A percentile compares a stretch with the other conserved stretches of the same genome.
These are phyloP conservation scores for Fusarium siculi DNA, from an alignment of 2,329 filamentous ascomycete species.

Conservation along the genomic window DNA sequence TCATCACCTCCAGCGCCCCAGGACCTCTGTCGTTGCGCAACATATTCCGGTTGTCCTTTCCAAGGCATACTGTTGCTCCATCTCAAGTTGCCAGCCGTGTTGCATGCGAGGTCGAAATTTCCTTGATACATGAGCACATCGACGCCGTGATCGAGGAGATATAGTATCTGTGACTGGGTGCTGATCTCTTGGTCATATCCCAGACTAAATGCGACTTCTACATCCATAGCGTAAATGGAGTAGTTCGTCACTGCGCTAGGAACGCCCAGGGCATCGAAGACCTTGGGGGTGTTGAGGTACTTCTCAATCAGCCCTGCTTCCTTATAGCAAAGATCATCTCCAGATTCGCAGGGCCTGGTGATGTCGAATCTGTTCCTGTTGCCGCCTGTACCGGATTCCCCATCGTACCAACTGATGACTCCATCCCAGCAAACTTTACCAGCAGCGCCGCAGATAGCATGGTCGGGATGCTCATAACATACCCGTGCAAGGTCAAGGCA, in stretches of 20 bases:
- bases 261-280: constrained; percentile 10
- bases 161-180: constrained; percentile 14
- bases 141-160: constrained; percentile 6
- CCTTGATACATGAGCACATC: constrained; percentile 36
- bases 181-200: constrained; percentile 17
- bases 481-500: constrained; percentile 28
- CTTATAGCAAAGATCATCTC: constrained; percentile 18
- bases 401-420: constrained; percentile 3
- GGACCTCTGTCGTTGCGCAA: constrained; percentile 1
- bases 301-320: constrained; percentile 1
- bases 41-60: constrained; percentile 36
- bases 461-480: constrained; percentile 34
- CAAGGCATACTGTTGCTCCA: constrained; percentile 30
- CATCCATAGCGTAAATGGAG: not conserved
- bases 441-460: constrained; percentile 26
- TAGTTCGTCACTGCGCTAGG: not conserved
- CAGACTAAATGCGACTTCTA: not conserved
- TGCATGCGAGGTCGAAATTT: constrained; percentile 36
- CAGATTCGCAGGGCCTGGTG: not conserved
- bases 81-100: constrained; percentile 32
- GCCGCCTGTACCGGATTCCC: not conserved
- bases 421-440: constrained; percentile 24
- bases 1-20: constrained; percentile 21
- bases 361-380: constrained; percentile 22
- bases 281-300: not conserved